phyloP scores from a whole-genome alignment of 139 green algal species.

The Chlorella sp. region DNA sequence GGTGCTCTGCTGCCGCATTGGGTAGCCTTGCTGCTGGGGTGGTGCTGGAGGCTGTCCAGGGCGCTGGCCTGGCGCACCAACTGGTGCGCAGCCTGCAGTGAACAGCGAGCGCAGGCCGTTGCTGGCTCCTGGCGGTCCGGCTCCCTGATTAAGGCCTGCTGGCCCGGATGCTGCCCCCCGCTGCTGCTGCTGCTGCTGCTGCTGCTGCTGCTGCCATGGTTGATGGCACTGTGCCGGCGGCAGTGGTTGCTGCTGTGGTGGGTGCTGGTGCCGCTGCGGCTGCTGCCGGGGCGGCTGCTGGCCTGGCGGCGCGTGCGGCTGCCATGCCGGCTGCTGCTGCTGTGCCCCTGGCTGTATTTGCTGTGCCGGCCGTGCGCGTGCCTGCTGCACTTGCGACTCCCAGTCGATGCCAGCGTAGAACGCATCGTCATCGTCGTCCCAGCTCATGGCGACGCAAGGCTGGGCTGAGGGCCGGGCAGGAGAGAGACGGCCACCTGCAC shows the following conservation, averaged over 20 bases:
- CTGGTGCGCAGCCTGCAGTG: no score
- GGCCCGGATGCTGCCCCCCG: not conserved
- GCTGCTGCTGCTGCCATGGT: not conserved
- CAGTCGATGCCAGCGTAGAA: slow-evolving; percentile 1
- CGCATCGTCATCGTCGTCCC: slow-evolving; percentile 4
- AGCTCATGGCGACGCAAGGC: no score
- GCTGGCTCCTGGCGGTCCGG: no score
- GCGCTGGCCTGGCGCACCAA: no score
- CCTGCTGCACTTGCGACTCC: not conserved
- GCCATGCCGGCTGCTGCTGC: not conserved
- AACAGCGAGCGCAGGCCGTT: no score
- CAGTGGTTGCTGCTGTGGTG: not conserved
- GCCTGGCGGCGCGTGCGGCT: not conserved
- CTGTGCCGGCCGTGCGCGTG: not conserved
- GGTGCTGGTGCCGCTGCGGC: not conserved
- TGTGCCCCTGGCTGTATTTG: no score
- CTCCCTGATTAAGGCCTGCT: no score
- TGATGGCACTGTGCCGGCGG: not conserved
- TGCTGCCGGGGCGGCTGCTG: not conserved
- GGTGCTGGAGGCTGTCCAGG: no score
- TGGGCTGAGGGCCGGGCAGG: no score
- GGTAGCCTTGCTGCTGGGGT: no score
- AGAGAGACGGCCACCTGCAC: no score
- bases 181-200: not conserved
- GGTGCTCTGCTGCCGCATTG: no score